Base-by-base conservation (phyloP, 208 protist genomes). In the Phytomonas sp. region DNA sequence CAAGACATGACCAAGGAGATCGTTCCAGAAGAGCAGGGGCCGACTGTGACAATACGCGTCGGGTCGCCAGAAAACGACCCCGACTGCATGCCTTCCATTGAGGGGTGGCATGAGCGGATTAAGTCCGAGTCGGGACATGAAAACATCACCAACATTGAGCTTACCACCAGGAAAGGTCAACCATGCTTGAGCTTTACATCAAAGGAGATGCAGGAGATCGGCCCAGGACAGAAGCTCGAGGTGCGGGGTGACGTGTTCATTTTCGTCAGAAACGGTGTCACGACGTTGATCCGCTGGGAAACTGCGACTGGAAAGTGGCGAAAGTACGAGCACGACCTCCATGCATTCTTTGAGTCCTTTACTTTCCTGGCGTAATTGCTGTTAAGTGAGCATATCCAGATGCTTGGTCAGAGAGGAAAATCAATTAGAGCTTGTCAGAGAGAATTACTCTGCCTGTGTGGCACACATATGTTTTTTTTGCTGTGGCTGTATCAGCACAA, bases 121-220 rank as follows among this genome's bases (percentile, higher is more conserved):
- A 71, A 80, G 66, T 63, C 78, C 33, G 88, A 93, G 73, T 76
- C 71, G 1, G 66, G 67, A 20, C 74, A 83, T 61, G 79, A 73
- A 37, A 82, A 73, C 65, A 84, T 91, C 51, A 82, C 72, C 8
- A 77, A 85, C 40, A 82, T 93, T 62, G 64, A 76, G 60, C 43
- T 80, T 28, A 64, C 67, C 4, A 61, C 65, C 17, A 30, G 87
- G 61, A 88, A 87, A 62, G 78, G 40, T 46, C 63, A 80, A 60
- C 66, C 76, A 30, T 93, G 88, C 75, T 71, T 93, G 53, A 87
- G 75, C 13, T 91, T 93, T 77, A 67, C 77, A 23, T 79, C 84
- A 30, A 88, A 89, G 72, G 84, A 81, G 46, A 91, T 91, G 88
- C 85, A 93, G 69, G 88, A 93, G 73, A 70, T 84, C 37, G 85